Percentiles rank a stretch among this genome's conserved stretches.
Evolutionary conservation across 805 yeast genomes (phyloP).

Genomic region (Pichia gijzeniarum): DNA sequence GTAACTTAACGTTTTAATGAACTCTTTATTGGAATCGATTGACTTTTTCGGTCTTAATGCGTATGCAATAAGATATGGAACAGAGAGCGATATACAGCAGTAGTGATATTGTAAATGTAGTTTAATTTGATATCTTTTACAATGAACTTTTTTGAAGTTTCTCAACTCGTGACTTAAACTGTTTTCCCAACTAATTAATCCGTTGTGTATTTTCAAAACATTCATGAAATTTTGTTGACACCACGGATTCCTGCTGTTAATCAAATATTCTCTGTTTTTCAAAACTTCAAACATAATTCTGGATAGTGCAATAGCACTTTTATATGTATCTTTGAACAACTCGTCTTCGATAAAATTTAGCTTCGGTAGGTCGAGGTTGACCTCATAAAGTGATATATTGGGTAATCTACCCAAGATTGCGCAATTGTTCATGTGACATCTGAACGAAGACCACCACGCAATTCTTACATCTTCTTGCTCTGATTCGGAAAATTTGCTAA

Average conservation of each 20-base stretch:
- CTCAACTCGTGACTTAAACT: constrained; percentile 17
- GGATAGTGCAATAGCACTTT: constrained; percentile 23
- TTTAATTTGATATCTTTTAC: constrained; percentile 28
- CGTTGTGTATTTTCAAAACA: constrained; percentile 25
- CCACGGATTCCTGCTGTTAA: constrained; percentile 25
- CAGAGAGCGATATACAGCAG: constrained; percentile 27
- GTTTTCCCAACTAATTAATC: constrained; percentile 22
- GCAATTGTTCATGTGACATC: constrained; percentile 29
- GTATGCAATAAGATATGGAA: constrained; percentile 31
- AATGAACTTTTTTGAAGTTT: constrained; percentile 12
- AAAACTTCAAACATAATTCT: constrained; percentile 28
- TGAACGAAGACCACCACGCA: constrained; percentile 33
- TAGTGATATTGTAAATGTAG: constrained; percentile 29
- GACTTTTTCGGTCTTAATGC: constrained; percentile 21
- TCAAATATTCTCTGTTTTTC: constrained; percentile 26
- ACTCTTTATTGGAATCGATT: constrained; percentile 22
- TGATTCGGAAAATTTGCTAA: constrained; percentile 11
- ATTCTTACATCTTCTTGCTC: constrained; percentile 25
- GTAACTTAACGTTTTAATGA: constrained; percentile 25
- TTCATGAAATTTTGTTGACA: constrained; percentile 28
- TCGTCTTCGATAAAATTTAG: constrained; percentile 12
- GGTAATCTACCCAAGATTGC: constrained; percentile 33
- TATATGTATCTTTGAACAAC: constrained; percentile 17
- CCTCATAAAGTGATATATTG: constrained; percentile 30
- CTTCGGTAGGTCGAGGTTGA: constrained; percentile 29